phyloP scores from a whole-genome alignment of 371 early-diverging fungal species.

The Rhizopus arrhizus region DNA sequence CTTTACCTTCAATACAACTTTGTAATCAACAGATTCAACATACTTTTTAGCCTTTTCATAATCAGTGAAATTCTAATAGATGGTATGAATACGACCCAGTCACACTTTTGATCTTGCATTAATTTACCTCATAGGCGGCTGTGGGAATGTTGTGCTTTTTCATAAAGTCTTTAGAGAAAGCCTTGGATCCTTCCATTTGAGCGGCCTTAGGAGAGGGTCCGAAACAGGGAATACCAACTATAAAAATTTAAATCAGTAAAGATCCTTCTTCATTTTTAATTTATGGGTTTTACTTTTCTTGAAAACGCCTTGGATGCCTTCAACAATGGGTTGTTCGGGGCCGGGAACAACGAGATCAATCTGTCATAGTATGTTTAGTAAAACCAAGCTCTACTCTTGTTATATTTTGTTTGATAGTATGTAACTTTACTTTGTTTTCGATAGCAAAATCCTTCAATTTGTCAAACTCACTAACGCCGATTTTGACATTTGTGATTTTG shows the following conservation, averaged over 20 bases:
- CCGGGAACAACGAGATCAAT: conserved; percentile 88
- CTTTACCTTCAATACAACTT: conserved; percentile 76
- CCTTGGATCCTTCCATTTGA: conserved; percentile 95
- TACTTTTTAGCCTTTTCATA: conserved; percentile 78
- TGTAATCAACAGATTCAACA: conserved; percentile 59
- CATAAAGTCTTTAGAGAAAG: conserved; percentile 98
- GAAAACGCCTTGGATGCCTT: conserved; percentile 84
- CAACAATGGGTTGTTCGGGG: conserved; percentile 96
- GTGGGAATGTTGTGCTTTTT: conserved; percentile 93
- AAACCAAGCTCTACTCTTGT: not conserved
- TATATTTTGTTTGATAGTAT: conserved; percentile 3
- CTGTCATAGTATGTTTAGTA: conserved; percentile 22
- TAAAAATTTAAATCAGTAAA: not conserved
- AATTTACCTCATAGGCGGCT: conserved; percentile 78
- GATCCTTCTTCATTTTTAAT: not conserved
- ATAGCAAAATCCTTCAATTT: conserved; percentile 80
- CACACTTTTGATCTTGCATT: too few species aligned
- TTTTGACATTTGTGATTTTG: conserved; percentile 82
- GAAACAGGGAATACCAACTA: conserved; percentile 93
- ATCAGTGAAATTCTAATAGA: conserved; percentile 78
- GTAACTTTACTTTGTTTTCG: conserved; percentile 66
- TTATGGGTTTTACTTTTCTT: conserved; percentile 65
- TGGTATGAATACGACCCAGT: not conserved
- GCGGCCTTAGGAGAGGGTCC: conserved; percentile 93
- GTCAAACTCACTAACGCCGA: conserved; percentile 74